These are phyloP conservation scores for Rubia tinctorum DNA, from an alignment of 305 asterid genomes.

Conservation along the genomic window DNA sequence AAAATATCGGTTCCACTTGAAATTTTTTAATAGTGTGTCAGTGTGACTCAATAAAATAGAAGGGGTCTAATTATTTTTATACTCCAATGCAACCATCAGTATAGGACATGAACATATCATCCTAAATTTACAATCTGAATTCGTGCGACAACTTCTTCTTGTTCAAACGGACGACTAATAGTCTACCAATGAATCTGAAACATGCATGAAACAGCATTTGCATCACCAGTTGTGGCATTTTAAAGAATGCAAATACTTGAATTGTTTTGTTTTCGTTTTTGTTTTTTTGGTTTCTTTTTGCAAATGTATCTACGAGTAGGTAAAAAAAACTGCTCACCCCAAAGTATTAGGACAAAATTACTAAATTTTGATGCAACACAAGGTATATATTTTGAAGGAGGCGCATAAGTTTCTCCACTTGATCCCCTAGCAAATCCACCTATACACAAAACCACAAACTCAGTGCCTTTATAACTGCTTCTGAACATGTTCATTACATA, in stretches of 20 bases:
- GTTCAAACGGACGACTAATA: too few relatives aligned
- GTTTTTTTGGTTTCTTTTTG: neutral
- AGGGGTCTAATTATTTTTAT: too few relatives aligned
- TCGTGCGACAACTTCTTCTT: too few relatives aligned
- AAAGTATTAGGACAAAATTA: constrained; percentile 39
- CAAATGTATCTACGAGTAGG: neutral
- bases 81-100: too few relatives aligned
- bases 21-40: too few relatives aligned
- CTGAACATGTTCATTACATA: neutral
- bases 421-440: constrained; percentile 89
- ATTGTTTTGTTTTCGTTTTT: too few relatives aligned
- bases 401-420: constrained; percentile 53
- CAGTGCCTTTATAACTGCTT: neutral
- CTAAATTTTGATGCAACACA: constrained; percentile 43
- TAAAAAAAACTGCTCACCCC: constrained; percentile 33
- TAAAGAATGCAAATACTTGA: too few relatives aligned
- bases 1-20: too few relatives aligned
- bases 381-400: constrained; percentile 53
- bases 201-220: constrained; percentile 36
- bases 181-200: too few relatives aligned
- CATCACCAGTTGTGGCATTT: neutral
- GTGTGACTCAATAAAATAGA: too few relatives aligned
- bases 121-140: too few relatives aligned
- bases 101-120: too few relatives aligned
- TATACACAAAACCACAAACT: constrained; percentile 19